These are phyloP conservation scores for Juncus effusus DNA, from an alignment of 176 grass and related monocot genomes.

Conservation along the genomic window DNA sequence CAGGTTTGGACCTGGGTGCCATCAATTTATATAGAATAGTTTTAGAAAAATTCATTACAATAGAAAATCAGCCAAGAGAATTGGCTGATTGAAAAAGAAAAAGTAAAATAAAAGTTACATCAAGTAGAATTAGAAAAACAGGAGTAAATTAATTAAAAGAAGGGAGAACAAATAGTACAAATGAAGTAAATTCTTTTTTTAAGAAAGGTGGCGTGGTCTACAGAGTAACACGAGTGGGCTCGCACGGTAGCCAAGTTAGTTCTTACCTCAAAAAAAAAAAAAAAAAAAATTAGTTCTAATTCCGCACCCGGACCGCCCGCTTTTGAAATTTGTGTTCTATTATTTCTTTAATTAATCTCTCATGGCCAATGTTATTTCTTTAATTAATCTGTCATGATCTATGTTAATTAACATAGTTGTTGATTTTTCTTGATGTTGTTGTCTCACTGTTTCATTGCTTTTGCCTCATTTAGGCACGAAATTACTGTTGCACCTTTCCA, in stretches of 20 bases:
- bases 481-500: constrained; percentile 10
- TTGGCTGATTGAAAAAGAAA: too few relatives aligned
- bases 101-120: too few relatives aligned
- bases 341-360: constrained; percentile 25
- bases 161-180: not conserved
- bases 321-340: constrained; percentile 32
- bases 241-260: constrained; percentile 31
- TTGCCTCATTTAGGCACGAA: not conserved
- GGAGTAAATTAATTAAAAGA: constrained; percentile 11
- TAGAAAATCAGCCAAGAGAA: too few relatives aligned
- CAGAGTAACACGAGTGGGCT: constrained; percentile 38
- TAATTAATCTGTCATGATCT: constrained; percentile 14
- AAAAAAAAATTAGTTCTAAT: not conserved
- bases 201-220: constrained; percentile 13
- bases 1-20: too few relatives aligned
- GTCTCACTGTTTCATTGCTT: constrained; percentile 15
- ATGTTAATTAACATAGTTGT: constrained; percentile 1
- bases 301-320: constrained; percentile 38
- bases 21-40: too few relatives aligned
- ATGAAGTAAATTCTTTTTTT: too few relatives aligned
- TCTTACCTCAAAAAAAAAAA: not conserved
- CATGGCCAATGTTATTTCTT: constrained; percentile 11
- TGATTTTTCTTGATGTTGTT: constrained; percentile 8
- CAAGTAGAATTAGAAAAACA: too few relatives aligned
- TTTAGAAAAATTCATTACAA: too few relatives aligned